Base-by-base conservation (phyloP, 495 filamentous ascomycete genomes). In the Neurospora discreta region DNA sequence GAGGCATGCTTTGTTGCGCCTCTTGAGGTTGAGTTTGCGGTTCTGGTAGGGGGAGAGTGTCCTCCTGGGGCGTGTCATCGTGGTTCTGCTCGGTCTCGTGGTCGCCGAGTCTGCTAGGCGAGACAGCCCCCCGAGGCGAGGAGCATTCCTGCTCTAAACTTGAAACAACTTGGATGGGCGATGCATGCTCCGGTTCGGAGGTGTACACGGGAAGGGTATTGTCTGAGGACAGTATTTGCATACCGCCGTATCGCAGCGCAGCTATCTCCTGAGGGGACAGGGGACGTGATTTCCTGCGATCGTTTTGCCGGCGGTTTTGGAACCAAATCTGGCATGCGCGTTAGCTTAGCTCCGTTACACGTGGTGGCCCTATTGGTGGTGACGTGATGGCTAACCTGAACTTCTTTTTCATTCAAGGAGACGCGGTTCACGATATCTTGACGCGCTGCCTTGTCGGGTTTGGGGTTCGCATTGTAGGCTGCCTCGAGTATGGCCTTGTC, bases 231-330 rank as follows among this genome's bases (percentile, higher is more conserved):
- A 83, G 77, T 40, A 88, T 85, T 72, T 86, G 84, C 76, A 86
- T 84, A 70, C 84, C 84, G 72, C 86, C 87, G 74, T 85, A 87
- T 72, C 83, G 82, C 26, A 90, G 86, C 38, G 85, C 87, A 15
- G 88, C 84, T 38, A 96, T 87, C 80, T 97, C 93, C 77, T 96
- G 89, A 30, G 92, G 90, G 39, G 93, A 87, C 23, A 97, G 84
- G 36, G 95, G 95, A 73, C 93, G 91, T 70, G 93, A 92, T 84
- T 95, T 97, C 71, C 96, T 89, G 71, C 96, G 89, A 77, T 94
- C 90, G 81, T 94, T 97, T 79, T 99, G 96, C 73, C 96, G 88
- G 78, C 94, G 90, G 76, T 99, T 99, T 79, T 98, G 96, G 81
- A 99, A 99, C 96, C 96, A 99, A 75, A 99, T 97, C 95, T 99